Base-by-base conservation (phyloP, 2,329 filamentous ascomycete genomes). In the Pyrenochaeta sp. region DNA sequence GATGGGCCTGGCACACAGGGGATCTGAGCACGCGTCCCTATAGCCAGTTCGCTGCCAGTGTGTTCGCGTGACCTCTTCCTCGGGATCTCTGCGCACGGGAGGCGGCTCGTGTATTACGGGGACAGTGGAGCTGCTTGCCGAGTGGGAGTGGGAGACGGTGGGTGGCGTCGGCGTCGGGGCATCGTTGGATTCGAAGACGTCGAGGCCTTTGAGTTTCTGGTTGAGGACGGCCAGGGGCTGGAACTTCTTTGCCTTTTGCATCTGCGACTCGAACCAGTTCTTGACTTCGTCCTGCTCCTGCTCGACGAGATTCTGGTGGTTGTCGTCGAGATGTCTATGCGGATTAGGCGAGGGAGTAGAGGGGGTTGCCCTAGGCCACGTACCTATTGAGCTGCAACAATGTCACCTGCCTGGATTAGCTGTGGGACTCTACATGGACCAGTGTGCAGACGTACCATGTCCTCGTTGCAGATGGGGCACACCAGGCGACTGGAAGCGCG, bases 381-480 rank as follows among this genome's bases (percentile, higher is more conserved):
- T 68, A 69, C 63, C 66, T 58, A 63, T 99, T 97, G 27, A 99
- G 77, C 74, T 99, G 94, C 26, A 99, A 77, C 35, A 99, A 76
- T 10, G 94, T 97, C 65, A 97, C 81, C 90, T 95, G 62, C 29
- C n/a, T n/a, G n/a, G n/a, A n/a, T n/a, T n/a, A n/a, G n/a, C n/a
- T n/a, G n/a, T n/a, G n/a, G n/a, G n/a, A n/a, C n/a, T n/a, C n/a
- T n/a, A n/a, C n/a, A n/a, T n/a, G n/a, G n/a, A n/a, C n/a, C 30
- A 44, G 36, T 37, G 29, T 42, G 41, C 32, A 74, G 31, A 51
- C 57, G 17, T 76, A 94, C 91, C 94, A 99, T 99, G 72, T 96
- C 92, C 74, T 97, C 95, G 60, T 86, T 91, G 73, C 94, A 99
- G 67, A 99, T 99, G n/a, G 94, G 94, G 71, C 94, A 99, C 41